Base-by-base conservation (phyloP, 164 flowering plant genomes). In the Vitis riparia region DNA sequence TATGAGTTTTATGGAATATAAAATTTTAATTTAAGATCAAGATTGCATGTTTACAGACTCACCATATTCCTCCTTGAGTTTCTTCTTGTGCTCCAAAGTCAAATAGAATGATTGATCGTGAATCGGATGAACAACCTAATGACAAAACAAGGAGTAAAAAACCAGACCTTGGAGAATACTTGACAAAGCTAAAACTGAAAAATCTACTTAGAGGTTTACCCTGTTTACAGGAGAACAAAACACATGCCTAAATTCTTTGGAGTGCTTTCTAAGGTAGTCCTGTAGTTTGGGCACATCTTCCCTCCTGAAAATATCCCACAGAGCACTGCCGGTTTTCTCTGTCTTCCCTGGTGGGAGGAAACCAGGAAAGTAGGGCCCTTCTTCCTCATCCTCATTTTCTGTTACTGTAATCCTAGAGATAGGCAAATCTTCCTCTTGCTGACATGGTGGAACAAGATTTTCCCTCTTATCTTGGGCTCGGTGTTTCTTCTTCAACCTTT, bases 11-110 rank as follows among this genome's bases (percentile, higher is more conserved):
- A 37, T 23, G 27, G 44, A 37, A 3, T 37, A 3, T 37, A 37
- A 37, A 5, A 2, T 3, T 37, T 37, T 37, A 37, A 37, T 37
- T 37, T 37, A 5, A 37, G 44, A 51, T 11, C 3, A 51, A 9
- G 30, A 13, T 29, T 57, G n/a, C 23, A 11, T 6, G 6, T 16
- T 68, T 47, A 15, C 9, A 9, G 37, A 75, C 86, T 57, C 1
- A 89, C 98, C 95, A 71, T 27, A 90, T 81, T 93, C 98, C 52
- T 86, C 90, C 84, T 93, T 93, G 47, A 93, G 82, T 79, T 78
- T 88, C 73, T 67, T 79, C 69, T 93, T 93, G 73, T 93, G 97
- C 72, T 87, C 90, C 57, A 65, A 44, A 51, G 82, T 88, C 48
- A 93, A 72, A 76, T 87, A 93, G 68, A 91, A 93, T 27, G 76